phyloP scores from a whole-genome alignment of 2,329 filamentous ascomycete genomes.

The Beauveria sp. region DNA sequence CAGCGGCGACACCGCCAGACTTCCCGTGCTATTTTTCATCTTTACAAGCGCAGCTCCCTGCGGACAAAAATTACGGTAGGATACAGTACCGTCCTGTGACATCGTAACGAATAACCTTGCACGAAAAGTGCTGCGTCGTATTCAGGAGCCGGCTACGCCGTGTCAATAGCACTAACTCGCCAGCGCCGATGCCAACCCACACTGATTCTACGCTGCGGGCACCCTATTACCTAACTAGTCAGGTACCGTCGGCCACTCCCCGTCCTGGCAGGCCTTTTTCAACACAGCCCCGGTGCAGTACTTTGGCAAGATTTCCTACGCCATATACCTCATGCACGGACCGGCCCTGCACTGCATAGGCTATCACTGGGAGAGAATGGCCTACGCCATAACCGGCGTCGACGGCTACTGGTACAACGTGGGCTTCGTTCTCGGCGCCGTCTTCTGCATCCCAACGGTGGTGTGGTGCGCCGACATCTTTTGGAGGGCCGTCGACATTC shows the following conservation, averaged over 20 bases:
- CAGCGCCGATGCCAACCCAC: no score
- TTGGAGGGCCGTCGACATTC: conserved; percentile 47
- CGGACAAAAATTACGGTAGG: no score
- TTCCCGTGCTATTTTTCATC: no score
- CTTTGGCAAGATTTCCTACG: conserved; percentile 53
- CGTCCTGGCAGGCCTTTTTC: conserved; percentile 43
- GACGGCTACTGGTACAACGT: conserved; percentile 37
- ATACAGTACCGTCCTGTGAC: no score
- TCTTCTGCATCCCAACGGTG: conserved; percentile 42
- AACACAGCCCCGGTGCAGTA: conserved; percentile 45
- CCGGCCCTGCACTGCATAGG: conserved; percentile 46
- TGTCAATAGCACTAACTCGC: no score
- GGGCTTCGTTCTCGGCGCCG: conserved; percentile 39
- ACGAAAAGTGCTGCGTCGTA: no score
- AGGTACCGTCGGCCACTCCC: conserved; percentile 40
- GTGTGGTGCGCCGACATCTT: conserved; percentile 51
- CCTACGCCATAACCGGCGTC: conserved; percentile 39
- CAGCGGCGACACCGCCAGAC: no score
- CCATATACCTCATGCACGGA: conserved; percentile 55
- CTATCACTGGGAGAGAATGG: conserved; percentile 42
- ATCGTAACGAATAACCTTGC: no score
- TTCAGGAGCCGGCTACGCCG: no score
- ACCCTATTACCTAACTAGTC: no score
- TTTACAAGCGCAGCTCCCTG: no score
- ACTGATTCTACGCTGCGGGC: no score